Evolutionary conservation across 805 yeast genomes (phyloP), one percentile per base, ranked within the genome.

Genomic region (Suhomyces faveliae): DNA sequence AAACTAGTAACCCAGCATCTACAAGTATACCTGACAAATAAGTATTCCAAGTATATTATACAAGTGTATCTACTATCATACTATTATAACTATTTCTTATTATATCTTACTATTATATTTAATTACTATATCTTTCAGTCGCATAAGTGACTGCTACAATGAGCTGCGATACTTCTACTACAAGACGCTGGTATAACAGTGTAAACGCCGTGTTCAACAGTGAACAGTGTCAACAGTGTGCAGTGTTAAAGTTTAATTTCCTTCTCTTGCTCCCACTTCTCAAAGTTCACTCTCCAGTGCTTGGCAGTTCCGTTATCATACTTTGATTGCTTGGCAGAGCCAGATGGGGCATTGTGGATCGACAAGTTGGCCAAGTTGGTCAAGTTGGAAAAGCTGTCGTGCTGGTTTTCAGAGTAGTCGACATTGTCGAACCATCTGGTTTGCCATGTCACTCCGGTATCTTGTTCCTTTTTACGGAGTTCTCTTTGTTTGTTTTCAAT

Each of bases 401-500:
- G 62, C 20, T 49, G 40, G 2, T 43, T 45, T 10, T 45, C 48
- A 29, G 38, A 51, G 48, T 67, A 64, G 51, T 72, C 71, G 13
- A 64, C 64, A 40, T 56, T 52, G 54, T 78, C 79, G 67, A 92
- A 92, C 92, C 96, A 92, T 68, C 92, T 81, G 52, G 83, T 79
- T 57, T 80, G 67, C 99, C 99, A 92, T 42, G 62, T 61, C 12
- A 63, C 62, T 38, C 87, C 91, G 5, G 77, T 68, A 33, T 76
- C 88, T 50, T 71, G 67, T 69, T 94, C 99, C 49, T 74, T 64
- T 67, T 80, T 83, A 63, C 98, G 81, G 67, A 85, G 62, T 40
- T 81, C 90, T 63, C 99, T 84, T 73, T 92, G 97, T 20, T 74
- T 79, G 60, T 87, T 85, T 72, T 92, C 99, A 55, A 94, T 78